Base-by-base conservation (phyloP, 1,139 yeast species). In the Trichomonascaceae sp. region DNA sequence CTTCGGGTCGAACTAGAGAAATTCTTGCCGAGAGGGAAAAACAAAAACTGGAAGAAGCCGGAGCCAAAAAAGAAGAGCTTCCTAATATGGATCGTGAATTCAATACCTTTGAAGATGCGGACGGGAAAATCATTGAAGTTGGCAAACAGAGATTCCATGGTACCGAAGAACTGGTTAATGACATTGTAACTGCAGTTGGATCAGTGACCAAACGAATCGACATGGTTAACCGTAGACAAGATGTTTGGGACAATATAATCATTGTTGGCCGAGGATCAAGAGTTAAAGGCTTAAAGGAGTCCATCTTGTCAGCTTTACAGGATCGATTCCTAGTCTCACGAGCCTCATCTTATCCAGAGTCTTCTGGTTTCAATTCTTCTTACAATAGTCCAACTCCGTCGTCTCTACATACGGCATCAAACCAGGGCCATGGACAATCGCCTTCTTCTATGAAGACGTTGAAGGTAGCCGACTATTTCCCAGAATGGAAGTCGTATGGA, bases 131-230 rank as follows among this genome's bases (percentile, higher is more conserved):
- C 53, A 66, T 87, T 17, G 74, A 74, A 22, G 83, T 93, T 9
- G 98, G 98, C 5, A 86, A 84, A 58, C 96, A 90, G 70, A 77
- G 99, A 61, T 93, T 93, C 70, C 84, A 81, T 65, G 97, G 96
- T 1, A 74, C 86, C 36, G 81, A 78, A 50, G 74, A 71, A 38
- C 75, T 93, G 53, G 76, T 91, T 45, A 74, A 73, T 5, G 64
- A 69, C 24, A 75, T 91, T 20, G 77, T 86, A 1, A 72, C 71
- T 39, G 79, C 79, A 7, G 79, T 87, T 2, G 82, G 82, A 55
- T 71, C 74, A 36, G 74, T 82, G 0, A 72, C 89, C 56, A 65
- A 70, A 17, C 74, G 75, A 54, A 75, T 89, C 38, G 84, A 84
- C 36, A 95, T 87, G 61, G 71, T 84, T 43, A 80, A 78, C 60